Evolutionary conservation across 2,329 filamentous ascomycete species (phyloP), one percentile per base, ranked within the genome.

Genomic region (Neospermospora avenae): DNA sequence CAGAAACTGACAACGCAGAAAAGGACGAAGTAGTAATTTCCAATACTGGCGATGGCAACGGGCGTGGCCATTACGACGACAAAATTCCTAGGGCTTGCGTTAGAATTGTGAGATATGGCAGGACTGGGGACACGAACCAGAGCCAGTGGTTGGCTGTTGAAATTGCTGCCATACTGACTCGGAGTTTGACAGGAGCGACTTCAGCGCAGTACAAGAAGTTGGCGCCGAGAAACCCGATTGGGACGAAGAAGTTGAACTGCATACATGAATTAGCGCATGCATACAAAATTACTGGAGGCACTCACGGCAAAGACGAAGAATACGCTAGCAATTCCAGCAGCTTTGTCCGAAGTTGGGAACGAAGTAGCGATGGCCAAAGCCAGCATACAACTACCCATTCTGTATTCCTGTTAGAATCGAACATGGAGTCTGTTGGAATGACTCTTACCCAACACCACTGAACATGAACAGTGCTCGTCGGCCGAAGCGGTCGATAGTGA

Each of bases 401-500:
- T 60, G 31, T 14, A 14, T 18, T 0, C n/a, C 8, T 54, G 10
- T 22, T 37, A 55, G 49, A 20, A 55, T 8, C 10, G 20, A 42
- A 11, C 39, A 7, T 18, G 2, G n/a, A 13, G 11, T 7, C 4
- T 13, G 4, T n/a, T 8, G n/a, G 18, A 28, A 5, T 10, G 18
- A 45, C 51, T 41, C 51, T 41, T 44, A 60, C 58, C 80, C 80
- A 42, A 81, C 76, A 4, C 79, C 76, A 65, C 82, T 80, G 63
- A 82, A 80, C 56, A 77, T 76, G 65, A 79, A 75, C 67, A 81
- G 79, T 44, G 78, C 76, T 39, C 87, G 80, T 10, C 87, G 80
- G 8, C 87, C 87, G 58, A 90, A 87, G 0, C 83, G 79, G 69
- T 90, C 87, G 0, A 90, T 75, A 0, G 86, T 89, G 66, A 89